A percentile compares a stretch with the other conserved stretches of the same genome.
phyloP scores from a whole-genome alignment of 2,329 filamentous ascomycete genomes.

The Xylaria sp. region DNA sequence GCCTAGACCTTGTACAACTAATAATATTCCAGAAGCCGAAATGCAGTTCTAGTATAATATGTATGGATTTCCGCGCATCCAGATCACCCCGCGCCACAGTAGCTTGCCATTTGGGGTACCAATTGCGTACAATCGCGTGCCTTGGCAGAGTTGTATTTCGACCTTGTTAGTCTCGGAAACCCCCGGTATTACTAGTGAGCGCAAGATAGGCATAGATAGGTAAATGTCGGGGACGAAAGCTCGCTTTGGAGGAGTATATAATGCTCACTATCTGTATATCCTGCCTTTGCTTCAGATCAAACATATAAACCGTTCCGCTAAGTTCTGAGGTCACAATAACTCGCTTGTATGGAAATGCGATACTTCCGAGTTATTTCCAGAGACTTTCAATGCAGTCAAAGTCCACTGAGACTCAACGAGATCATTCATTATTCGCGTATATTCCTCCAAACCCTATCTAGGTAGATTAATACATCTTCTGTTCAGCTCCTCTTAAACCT shows the following conservation, averaged over 20 bases:
- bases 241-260: background rate
- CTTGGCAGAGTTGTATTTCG: conserved; percentile 16
- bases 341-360: background rate
- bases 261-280: background rate
- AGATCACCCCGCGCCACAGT: conserved; percentile 8
- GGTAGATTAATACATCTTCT: no score
- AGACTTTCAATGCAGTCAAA: background rate
- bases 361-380: background rate
- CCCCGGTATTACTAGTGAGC: background rate
- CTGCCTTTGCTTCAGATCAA: no score
- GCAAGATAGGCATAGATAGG: background rate
- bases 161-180: conserved; percentile 5
- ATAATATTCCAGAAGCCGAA: background rate
- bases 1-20: background rate
- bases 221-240: background rate
- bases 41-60: background rate
- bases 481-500: no score
- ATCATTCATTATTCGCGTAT: background rate
- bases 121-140: conserved; percentile 34
- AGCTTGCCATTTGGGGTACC: conserved; percentile 12
- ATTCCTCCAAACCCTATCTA: background rate
- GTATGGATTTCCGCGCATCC: background rate
- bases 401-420: background rate
- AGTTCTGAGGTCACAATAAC: background rate
- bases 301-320: background rate